phyloP scores from a whole-genome alignment of 1,284 basidiomycete species.

The Vanrija pseudolonga region DNA sequence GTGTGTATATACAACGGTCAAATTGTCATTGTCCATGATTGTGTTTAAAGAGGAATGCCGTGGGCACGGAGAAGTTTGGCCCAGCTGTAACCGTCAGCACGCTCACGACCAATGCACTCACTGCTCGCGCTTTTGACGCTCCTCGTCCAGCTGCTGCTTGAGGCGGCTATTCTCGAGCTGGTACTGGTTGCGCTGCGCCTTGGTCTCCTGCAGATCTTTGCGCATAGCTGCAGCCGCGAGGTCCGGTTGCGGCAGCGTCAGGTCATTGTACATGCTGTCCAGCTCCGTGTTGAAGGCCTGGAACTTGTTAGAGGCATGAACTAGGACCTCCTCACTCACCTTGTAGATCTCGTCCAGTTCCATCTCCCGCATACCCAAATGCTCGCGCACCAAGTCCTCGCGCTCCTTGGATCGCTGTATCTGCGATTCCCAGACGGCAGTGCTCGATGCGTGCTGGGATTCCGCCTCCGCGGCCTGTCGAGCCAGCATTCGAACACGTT shows the following conservation, averaged over 20 bases:
- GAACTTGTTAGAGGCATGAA: neutral
- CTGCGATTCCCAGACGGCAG: conserved; percentile 62
- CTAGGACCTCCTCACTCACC: conserved; percentile 52
- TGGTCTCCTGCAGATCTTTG: conserved; percentile 65
- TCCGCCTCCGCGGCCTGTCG: conserved; percentile 1
- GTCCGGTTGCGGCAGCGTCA: conserved; percentile 63
- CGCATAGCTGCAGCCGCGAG: conserved; percentile 73
- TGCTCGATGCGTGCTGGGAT: conserved; percentile 56
- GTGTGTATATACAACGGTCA: neutral
- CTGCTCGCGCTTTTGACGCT: conserved; percentile 72
- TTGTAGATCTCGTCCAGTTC: conserved; percentile 90
- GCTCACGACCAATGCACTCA: conserved; percentile 51
- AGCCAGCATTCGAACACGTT: conserved; percentile 19
- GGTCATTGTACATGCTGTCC: conserved; percentile 79
- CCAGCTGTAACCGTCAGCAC: conserved; percentile 55
- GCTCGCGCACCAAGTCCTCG: conserved; percentile 68
- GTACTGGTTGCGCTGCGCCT: conserved; percentile 67
- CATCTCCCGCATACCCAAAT: conserved; percentile 68
- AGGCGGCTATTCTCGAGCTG: conserved; percentile 73
- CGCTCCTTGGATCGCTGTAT: conserved; percentile 66
- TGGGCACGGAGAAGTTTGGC: conserved; percentile 61
- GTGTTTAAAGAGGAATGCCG: conserved; percentile 51
- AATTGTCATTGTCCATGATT: neutral
- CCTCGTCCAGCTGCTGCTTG: conserved; percentile 65
- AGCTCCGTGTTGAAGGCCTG: conserved; percentile 90